Evolutionary conservation across 768 basidiomycete species (phyloP), one percentile per base, ranked within the genome.

Genomic region (Suillus spraguei): DNA sequence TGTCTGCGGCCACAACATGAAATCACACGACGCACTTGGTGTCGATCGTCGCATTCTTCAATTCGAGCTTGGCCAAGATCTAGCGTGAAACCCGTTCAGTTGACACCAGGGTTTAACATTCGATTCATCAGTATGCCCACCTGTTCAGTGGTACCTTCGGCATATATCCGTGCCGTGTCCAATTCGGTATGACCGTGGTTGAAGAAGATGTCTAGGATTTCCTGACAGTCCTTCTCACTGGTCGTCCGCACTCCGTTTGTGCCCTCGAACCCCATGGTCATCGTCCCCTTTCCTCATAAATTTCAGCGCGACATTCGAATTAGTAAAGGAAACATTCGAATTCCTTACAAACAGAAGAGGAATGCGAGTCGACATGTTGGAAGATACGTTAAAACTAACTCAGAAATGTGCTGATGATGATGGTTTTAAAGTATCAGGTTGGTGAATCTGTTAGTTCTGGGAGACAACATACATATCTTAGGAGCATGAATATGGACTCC

Each of bases 141-240:
- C 69, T 79, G 77, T 69, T 90, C 87, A 8, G 85, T 85, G 0
- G 86, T 86, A 1, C 86, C 85, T 32, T 77, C 78, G 13, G 74
- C 78, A 62, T 88, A 87, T 8, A 77, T 67, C 20, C 83, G 77
- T 10, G 85, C 81, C 0, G 84, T 83, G 63, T 87, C 86, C 28
- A 87, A 71, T 67, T 83, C 81, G 9, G 67, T 74, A 61, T 82
- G 76, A 4, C 82, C 82, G 52, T 79, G 70, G 16, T 67, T 66
- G 53, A 80, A 73, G 71, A 82, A 83, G 4, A 74, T 68, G 38
- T 84, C 77, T 54, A 86, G 63, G 53, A 86, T 79, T 49, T 78
- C 77, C 64, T 83, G 80, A 60, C 77, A 79, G 46, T 79, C 74
- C 6, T 70, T 64, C 28, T 71, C 64, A 32, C 76, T 74, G 11